Base-by-base conservation (phyloP, 2,329 filamentous ascomycete genomes). In the Fusarium redolens region DNA sequence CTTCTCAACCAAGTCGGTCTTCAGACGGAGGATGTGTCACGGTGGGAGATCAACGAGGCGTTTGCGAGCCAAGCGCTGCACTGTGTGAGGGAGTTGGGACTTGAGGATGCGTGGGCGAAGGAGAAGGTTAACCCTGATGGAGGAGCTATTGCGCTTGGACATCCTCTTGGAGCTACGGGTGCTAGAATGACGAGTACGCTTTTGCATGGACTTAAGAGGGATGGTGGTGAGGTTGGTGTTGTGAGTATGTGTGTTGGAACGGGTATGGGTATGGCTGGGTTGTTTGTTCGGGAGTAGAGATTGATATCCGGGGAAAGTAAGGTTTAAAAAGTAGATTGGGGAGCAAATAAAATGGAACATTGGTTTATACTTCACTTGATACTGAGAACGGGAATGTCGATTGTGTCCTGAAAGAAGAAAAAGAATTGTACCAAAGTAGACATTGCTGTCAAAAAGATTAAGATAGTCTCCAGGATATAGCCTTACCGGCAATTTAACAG, bases 21-120 rank as follows among this genome's bases (percentile, higher is more conserved):
- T 18, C 79, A 83, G 47, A 91, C 85, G 17, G 85, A 86, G 4
- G 94, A 98, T 65, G 89, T 98, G 0, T 88, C 92, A 40, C 85
- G 96, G 14, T 98, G 95, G 95, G 95, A 98, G 86, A 92, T 98
- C 82, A 98, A 98, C 82, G 95, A 98, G 88, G 90, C 90, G 11
- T 92, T 92, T 81, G 90, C 90, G 5, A 90, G 88, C 76, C 90
- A 92, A 82, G 85, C 89, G 3, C 82, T 92, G 9, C 87, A 97
- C 83, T 95, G 92, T 76, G 83, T 96, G 50, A 85, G 94, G 68
- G 88, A 90, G 77, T 79, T 96, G 15, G 92, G 91, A 0, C 84
- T 96, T 25, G 91, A 91, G 80, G 80, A 83, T 77, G 89, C 78
- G 74, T 90, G 86, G 84, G 87, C 91, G 75, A 83, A 89, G 61